Percentiles rank a stretch among this genome's conserved stretches.
These are phyloP conservation scores for Trametes gibbosa DNA, from an alignment of 768 basidiomycete species.

Conservation along the genomic window DNA sequence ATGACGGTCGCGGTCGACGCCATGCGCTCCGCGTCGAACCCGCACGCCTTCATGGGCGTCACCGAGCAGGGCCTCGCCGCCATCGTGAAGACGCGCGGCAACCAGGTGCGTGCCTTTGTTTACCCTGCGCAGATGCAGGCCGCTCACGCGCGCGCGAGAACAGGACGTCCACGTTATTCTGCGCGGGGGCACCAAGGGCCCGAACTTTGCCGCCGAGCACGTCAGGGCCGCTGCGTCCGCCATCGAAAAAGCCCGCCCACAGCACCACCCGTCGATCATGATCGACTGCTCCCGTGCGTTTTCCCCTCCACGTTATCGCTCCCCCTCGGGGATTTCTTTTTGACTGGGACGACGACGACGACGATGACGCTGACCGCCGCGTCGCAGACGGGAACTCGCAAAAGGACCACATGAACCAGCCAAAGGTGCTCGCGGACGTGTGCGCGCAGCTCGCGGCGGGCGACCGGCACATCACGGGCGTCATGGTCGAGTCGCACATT, in stretches of 20 bases:
- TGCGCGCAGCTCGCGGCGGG: slow-evolving; percentile 74
- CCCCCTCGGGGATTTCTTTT: too few relatives aligned
- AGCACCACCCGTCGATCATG: slow-evolving; percentile 70
- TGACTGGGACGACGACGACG: too few relatives aligned
- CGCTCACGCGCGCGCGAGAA: background rate
- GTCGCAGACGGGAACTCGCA: slow-evolving; percentile 88
- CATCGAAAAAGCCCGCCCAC: slow-evolving; percentile 62
- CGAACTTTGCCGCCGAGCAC: slow-evolving; percentile 79
- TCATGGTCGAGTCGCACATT: slow-evolving; percentile 97
- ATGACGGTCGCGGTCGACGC: slow-evolving; percentile 94
- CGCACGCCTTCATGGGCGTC: slow-evolving; percentile 96
- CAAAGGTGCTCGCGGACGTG: slow-evolving; percentile 70
- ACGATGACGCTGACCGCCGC: background rate
- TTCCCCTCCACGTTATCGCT: background rate
- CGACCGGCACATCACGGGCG: slow-evolving; percentile 75
- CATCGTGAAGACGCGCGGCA: slow-evolving; percentile 78
- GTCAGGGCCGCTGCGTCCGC: slow-evolving; percentile 60
- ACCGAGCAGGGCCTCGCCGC: slow-evolving; percentile 87
- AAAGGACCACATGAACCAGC: slow-evolving; percentile 93
- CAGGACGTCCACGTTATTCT: slow-evolving; percentile 93
- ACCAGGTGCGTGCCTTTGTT: slow-evolving; percentile 32
- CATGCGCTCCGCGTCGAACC: slow-evolving; percentile 87
- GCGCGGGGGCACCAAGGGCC: slow-evolving; percentile 87
- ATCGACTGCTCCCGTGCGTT: slow-evolving; percentile 78
- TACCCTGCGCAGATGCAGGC: background rate